Percentiles rank a stretch among this genome's conserved stretches.
phyloP scores from a whole-genome alignment of 2,329 filamentous ascomycete species.

The Aspergillus hortae region DNA sequence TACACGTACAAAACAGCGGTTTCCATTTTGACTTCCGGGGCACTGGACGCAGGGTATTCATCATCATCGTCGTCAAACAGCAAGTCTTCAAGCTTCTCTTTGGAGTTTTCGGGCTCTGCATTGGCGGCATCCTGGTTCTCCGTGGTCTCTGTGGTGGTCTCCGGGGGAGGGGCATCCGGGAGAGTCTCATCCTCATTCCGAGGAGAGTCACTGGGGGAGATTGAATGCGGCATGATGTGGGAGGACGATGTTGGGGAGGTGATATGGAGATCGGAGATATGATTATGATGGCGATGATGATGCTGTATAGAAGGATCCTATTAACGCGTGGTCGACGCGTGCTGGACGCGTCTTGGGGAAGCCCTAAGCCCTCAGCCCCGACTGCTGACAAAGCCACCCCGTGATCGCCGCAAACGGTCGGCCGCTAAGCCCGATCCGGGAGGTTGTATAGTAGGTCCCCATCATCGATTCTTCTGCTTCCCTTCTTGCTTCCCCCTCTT shows the following conservation, averaged over 20 bases:
- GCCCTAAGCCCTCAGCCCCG: conserved; percentile 25
- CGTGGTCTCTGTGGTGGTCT: conserved; percentile 4
- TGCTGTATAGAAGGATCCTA: conserved; percentile 1
- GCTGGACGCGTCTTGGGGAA: conserved; percentile 18
- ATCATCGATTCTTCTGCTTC: neutral
- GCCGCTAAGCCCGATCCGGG: neutral
- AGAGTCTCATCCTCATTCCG: conserved; percentile 38
- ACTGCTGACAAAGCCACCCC: neutral
- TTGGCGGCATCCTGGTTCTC: conserved; percentile 10
- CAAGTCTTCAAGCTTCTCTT: conserved; percentile 52
- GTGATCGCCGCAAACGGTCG: neutral
- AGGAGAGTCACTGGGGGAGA: conserved; percentile 36
- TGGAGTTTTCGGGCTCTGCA: conserved; percentile 16
- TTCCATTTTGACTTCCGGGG: conserved; percentile 42
- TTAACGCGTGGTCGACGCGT: conserved; percentile 23
- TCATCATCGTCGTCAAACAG: conserved; percentile 59
- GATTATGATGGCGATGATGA: neutral
- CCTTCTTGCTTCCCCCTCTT: neutral
- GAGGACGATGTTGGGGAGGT: conserved; percentile 2
- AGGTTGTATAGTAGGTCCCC: neutral
- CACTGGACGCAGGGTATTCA: conserved; percentile 54
- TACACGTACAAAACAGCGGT: conserved; percentile 21
- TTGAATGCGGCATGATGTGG: conserved; percentile 36
- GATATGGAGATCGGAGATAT: neutral
- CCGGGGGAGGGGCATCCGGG: conserved; percentile 38